These are phyloP conservation scores for Byssothecium circinans DNA, from an alignment of 2,329 filamentous ascomycete species.

Conservation along the genomic window DNA sequence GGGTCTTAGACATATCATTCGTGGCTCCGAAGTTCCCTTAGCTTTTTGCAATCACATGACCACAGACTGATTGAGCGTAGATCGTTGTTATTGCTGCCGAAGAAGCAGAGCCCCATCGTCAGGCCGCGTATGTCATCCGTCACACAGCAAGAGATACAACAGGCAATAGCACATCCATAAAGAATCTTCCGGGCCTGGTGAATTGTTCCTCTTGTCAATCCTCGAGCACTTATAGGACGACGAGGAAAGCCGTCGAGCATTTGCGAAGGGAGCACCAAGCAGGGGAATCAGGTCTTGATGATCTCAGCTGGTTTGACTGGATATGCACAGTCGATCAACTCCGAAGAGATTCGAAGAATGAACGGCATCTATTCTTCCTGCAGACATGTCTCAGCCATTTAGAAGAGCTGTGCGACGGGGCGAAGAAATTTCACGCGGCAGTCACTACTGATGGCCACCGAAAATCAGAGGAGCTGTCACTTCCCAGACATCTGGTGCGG, in stretches of 20 bases:
- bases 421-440: neutral
- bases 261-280: neutral
- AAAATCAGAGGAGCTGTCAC: neutral
- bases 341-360: neutral
- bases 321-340: neutral
- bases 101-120: neutral
- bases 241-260: neutral
- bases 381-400: neutral
- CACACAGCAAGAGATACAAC: neutral
- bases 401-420: slow-evolving; percentile 1
- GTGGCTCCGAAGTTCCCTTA: too few relatives aligned
- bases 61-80: neutral
- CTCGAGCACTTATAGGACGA: neutral
- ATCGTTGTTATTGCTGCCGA: neutral
- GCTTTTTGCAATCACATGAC: neutral
- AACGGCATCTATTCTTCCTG: neutral
- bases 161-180: neutral
- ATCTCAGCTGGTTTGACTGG: neutral
- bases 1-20: too few relatives aligned
- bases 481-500: slow-evolving; percentile 9
- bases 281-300: neutral
- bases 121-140: neutral
- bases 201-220: neutral
- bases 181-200: neutral
- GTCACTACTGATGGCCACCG: neutral